These are phyloP conservation scores for Pseudisothecium myosuroides DNA, from an alignment of 225 moss, liverwort and hornwort genomes.

Conservation along the genomic window DNA sequence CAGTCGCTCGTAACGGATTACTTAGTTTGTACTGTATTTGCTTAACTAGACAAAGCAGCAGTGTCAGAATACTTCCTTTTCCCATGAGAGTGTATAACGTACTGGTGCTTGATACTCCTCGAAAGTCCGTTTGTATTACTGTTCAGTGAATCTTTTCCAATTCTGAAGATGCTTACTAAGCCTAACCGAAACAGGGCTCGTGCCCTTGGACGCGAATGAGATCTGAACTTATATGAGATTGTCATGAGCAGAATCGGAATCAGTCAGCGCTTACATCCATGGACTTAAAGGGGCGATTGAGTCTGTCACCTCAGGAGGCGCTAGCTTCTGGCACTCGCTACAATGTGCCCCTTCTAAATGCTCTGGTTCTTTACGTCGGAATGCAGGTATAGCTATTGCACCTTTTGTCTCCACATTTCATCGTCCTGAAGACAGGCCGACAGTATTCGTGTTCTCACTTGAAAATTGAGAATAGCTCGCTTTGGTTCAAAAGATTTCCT, in stretches of 20 bases:
- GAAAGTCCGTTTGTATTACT: not conserved
- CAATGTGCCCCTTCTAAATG: slow-evolving; percentile 88
- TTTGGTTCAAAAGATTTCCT: not conserved
- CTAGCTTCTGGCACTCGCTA: slow-evolving; percentile 67
- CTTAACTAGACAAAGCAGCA: not conserved
- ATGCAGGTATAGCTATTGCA: slow-evolving; percentile 54
- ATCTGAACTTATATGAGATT: not conserved
- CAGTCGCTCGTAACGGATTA: not conserved
- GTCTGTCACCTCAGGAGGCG: slow-evolving; percentile 64
- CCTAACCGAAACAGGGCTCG: not conserved
- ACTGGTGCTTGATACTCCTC: not conserved
- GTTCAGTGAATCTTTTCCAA: not conserved
- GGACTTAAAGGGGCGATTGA: slow-evolving; percentile 82
- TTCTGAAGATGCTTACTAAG: not conserved
- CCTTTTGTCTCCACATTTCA: not conserved
- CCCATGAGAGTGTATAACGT: not conserved
- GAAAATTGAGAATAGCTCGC: not conserved
- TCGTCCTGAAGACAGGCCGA: not conserved
- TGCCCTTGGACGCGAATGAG: not conserved
- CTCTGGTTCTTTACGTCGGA: slow-evolving; percentile 82
- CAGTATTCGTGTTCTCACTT: not conserved
- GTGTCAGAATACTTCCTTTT: not conserved
- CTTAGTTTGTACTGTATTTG: not conserved
- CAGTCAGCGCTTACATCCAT: slow-evolving; percentile 50
- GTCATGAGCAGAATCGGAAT: slow-evolving; percentile 61